These are phyloP conservation scores for Chaetomium cochliodes DNA, from an alignment of 495 filamentous ascomycete genomes.

Conservation along the genomic window DNA sequence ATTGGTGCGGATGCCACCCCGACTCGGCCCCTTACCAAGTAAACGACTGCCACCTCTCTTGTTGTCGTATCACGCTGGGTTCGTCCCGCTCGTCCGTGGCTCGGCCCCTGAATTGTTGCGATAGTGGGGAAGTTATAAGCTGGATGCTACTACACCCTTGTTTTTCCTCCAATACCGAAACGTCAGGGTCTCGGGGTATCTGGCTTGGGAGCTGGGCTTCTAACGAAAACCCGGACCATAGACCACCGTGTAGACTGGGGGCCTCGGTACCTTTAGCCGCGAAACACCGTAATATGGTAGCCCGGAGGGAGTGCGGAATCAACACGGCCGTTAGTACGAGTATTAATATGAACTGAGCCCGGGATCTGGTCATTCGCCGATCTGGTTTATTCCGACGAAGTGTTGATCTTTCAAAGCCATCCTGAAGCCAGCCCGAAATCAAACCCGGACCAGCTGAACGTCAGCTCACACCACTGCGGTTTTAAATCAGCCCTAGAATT, in stretches of 20 bases:
- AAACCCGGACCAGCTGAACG: not conserved
- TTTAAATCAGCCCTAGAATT: not conserved
- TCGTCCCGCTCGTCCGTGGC: constrained; percentile 1
- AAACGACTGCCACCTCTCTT: not conserved
- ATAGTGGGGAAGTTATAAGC: constrained; percentile 8
- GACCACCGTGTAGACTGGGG: constrained; percentile 1
- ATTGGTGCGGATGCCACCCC: not conserved
- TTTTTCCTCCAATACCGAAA: constrained; percentile 17
- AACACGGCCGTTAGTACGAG: not conserved
- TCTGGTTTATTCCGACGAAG: not conserved
- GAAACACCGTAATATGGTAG: not conserved
- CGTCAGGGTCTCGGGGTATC: not conserved
- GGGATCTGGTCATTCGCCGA: not conserved
- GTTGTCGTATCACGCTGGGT: not conserved
- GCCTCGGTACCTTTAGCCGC: constrained; percentile 10
- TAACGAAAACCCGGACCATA: constrained; percentile 2
- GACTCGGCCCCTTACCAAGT: not conserved
- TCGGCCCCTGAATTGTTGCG: constrained; percentile 6
- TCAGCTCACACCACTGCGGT: not conserved
- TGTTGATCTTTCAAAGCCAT: not conserved
- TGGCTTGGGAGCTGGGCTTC: not conserved
- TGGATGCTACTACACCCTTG: not conserved
- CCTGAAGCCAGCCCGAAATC: not conserved
- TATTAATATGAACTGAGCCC: constrained; percentile 4
- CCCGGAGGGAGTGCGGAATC: not conserved